These are phyloP conservation scores for Canavalia gladiata DNA, from an alignment of 306 rosid genomes.

Conservation along the genomic window DNA sequence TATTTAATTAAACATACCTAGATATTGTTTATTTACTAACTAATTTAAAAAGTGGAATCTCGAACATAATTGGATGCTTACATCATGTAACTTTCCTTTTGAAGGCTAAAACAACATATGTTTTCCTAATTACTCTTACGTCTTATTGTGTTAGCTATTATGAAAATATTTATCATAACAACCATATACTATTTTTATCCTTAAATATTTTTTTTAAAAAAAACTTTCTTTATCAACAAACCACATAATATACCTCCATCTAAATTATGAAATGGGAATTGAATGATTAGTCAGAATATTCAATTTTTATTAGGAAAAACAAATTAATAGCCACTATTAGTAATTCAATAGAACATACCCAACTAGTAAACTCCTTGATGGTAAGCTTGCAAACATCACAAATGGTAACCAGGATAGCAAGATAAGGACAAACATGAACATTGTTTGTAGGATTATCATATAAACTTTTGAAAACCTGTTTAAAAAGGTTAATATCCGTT, in stretches of 20 bases:
- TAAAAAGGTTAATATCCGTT: slow-evolving; percentile 9
- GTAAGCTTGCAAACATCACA: slow-evolving; percentile 99
- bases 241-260: slow-evolving; percentile 26
- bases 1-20: too few species aligned
- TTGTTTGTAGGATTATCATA: slow-evolving; percentile 82
- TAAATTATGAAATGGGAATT: slow-evolving; percentile 17
- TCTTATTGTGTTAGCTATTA: too few species aligned
- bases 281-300: slow-evolving; percentile 28
- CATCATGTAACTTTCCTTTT: too few species aligned
- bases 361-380: slow-evolving; percentile 92
- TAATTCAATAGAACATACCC: slow-evolving; percentile 75
- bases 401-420: slow-evolving; percentile 84
- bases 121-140: too few species aligned
- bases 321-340: not conserved
- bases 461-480: slow-evolving; percentile 86
- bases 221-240: not conserved
- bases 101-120: too few species aligned
- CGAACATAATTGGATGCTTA: too few species aligned
- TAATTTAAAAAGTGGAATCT: too few species aligned
- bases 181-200: slow-evolving; percentile 1
- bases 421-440: slow-evolving; percentile 80
- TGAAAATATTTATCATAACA: not conserved
- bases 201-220: not conserved
- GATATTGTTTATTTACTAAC: too few species aligned
- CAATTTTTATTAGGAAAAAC: slow-evolving; percentile 9